phyloP scores from a whole-genome alignment of 768 basidiomycete genomes.

The Boletus sp. region DNA sequence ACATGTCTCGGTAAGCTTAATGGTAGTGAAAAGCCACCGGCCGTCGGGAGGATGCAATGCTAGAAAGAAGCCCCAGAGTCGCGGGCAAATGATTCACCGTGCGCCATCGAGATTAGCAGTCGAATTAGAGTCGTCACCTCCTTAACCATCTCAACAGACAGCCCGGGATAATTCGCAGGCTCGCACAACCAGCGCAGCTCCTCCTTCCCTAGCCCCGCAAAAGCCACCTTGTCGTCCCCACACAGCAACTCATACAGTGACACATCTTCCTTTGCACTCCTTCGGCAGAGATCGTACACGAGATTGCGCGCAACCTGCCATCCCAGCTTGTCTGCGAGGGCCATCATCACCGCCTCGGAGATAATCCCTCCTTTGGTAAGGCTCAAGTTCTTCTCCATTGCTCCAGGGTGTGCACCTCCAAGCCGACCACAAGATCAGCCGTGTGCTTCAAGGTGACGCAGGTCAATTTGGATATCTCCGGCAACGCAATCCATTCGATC shows the following conservation, averaged over 20 bases:
- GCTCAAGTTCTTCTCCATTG: conserved; percentile 41
- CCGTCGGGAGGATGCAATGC: conserved; percentile 1
- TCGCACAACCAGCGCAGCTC: conserved; percentile 36
- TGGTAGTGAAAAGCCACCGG: neutral
- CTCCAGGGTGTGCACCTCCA: conserved; percentile 41
- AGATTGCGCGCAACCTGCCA: conserved; percentile 45
- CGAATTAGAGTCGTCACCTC: conserved; percentile 2
- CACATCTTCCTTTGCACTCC: conserved; percentile 25
- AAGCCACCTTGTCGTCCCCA: conserved; percentile 26
- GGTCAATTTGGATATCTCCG: conserved; percentile 44
- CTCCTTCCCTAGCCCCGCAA: conserved; percentile 24
- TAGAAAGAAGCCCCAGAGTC: neutral
- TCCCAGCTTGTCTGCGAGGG: conserved; percentile 41
- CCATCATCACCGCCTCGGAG: conserved; percentile 51
- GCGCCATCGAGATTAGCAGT: conserved; percentile 5
- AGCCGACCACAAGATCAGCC: conserved; percentile 33
- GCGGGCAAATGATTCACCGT: conserved; percentile 7
- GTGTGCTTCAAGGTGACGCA: conserved; percentile 41
- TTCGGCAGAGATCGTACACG: conserved; percentile 42
- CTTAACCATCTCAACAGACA: conserved; percentile 31
- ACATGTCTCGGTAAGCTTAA: neutral
- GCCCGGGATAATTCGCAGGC: conserved; percentile 39
- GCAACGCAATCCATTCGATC: conserved; percentile 49
- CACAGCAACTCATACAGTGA: conserved; percentile 35
- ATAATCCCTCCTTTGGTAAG: conserved; percentile 41